Base-by-base conservation (phyloP, 345 rosid species). In the Boechera stricta region DNA sequence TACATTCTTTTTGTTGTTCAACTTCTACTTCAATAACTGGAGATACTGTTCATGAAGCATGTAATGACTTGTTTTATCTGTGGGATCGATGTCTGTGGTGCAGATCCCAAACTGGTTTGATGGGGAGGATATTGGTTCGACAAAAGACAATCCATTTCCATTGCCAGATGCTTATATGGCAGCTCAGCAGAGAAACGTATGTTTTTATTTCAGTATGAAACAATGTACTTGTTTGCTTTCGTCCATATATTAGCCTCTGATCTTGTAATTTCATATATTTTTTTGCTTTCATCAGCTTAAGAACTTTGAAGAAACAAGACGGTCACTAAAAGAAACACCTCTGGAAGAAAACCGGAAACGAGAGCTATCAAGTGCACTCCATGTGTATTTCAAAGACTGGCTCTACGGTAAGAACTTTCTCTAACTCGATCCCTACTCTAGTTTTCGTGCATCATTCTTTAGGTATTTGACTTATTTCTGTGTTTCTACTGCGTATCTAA, bases 61-160 rank as follows among this genome's bases (percentile, higher is more conserved):
- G 29, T 57, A 60, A 52, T 69, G 61, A 31, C 59, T 32, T 51
- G 44, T 45, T 53, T 21, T 61, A 2, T 26, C 35, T 67, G 57
- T 39, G 82, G 60, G 61, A 15, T 39, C 38, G 15, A 67, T 69
- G 44, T 67, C 15, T 58, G 61, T 59, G 55, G 29, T 63, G 57
- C 86, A 96, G 99, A 96, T 96, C 72, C 99, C 99, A 51, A 93
- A 81, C 82, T 93, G 97, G 97, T 85, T 91, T 73, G 90, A 84
- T 52, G 86, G 92, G 57, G 98, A 86, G 85, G 75, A 86, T 58
- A 12, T 74, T 55, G 94, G 96, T 68, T 68, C 88, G 4, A 91
- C 99, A 26, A 87, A 91, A 82, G 88, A 83, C 81, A 96, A 90
- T 72, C 99, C 98, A 36, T 93, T 93, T 83, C 87, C 88, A 61